Conservation (phyloP, 768 basidiomycete species). For the Mycena capillaripes region DNA sequence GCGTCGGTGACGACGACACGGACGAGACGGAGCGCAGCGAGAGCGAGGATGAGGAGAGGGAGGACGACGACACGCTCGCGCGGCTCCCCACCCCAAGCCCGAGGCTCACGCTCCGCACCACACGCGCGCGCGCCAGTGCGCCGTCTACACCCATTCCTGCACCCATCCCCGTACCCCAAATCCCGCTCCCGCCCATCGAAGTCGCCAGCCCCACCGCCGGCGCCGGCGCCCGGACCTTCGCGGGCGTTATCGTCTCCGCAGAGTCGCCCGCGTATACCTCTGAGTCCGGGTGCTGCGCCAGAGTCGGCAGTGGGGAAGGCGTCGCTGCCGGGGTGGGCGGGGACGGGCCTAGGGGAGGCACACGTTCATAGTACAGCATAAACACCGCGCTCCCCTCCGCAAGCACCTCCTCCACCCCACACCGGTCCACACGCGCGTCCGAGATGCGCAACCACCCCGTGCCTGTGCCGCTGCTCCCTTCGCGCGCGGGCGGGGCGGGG, state of each 20-base stretch:
- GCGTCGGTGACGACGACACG: neutral
- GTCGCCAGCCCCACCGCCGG: neutral
- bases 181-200: neutral
- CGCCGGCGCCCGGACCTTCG: neutral
- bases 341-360: neutral
- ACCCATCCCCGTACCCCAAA: neutral
- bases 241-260: slow-evolving; percentile 26
- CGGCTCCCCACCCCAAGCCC: slow-evolving; percentile 14
- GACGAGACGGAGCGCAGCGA: slow-evolving; percentile 14
- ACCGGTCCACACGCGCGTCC: slow-evolving; percentile 85
- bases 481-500: slow-evolving; percentile 42
- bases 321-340: neutral
- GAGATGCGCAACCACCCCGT: slow-evolving; percentile 91
- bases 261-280: slow-evolving; percentile 17
- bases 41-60: neutral
- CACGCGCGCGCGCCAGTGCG: slow-evolving; percentile 3
- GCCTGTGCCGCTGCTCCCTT: slow-evolving; percentile 53
- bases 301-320: too few species aligned
- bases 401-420: slow-evolving; percentile 81
- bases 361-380: slow-evolving; percentile 95
- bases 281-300: neutral
- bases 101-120: slow-evolving; percentile 32
- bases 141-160: neutral
- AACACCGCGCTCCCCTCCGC: slow-evolving; percentile 84
- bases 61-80: slow-evolving; percentile 15